Base-by-base conservation (phyloP, 371 early-diverging fungal species). In the Spraguea lophii region DNA sequence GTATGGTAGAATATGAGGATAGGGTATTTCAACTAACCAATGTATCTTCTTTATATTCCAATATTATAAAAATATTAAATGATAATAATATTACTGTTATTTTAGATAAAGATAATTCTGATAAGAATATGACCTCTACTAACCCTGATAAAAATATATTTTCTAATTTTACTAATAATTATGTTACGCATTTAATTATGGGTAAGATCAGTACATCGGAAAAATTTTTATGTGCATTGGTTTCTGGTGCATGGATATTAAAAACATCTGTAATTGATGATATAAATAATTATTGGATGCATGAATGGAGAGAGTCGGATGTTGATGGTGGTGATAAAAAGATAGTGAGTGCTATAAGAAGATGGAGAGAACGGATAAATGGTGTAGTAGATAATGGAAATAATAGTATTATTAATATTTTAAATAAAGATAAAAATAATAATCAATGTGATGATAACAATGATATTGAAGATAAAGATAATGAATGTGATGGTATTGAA, bases 111-210 rank as follows among this genome's bases (percentile, higher is more conserved):
- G n/a, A n/a, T n/a, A n/a, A n/a, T n/a, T n/a, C n/a, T n/a, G n/a
- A n/a, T n/a, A n/a, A n/a, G n/a, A n/a, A n/a, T n/a, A n/a, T n/a
- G n/a, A n/a, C n/a, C n/a, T n/a, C n/a, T n/a, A n/a, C n/a, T n/a
- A n/a, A n/a, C n/a, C n/a, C n/a, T n/a, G n/a, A n/a, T n/a, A n/a
- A n/a, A n/a, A n/a, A n/a, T n/a, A n/a, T n/a, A n/a, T n/a, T n/a
- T n/a, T n/a, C n/a, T n/a, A n/a, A n/a, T n/a, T n/a, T n/a, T n/a
- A n/a, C n/a, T n/a, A n/a, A n/a, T n/a, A 46, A 42, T 13, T 63
- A 54, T 45, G 61, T 60, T 20, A 68, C 69, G 3, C 71, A 71
- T 46, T 30, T 71, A 20, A 61, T 71, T 13, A 66, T 71, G 59
- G 68, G 63, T 0, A 49, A 24, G 15, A 24, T 65, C 2, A 61